Percentiles rank a stretch among this genome's conserved stretches.
phyloP scores from a whole-genome alignment of 257 asterid genomes.

The Lycium barbarum region DNA sequence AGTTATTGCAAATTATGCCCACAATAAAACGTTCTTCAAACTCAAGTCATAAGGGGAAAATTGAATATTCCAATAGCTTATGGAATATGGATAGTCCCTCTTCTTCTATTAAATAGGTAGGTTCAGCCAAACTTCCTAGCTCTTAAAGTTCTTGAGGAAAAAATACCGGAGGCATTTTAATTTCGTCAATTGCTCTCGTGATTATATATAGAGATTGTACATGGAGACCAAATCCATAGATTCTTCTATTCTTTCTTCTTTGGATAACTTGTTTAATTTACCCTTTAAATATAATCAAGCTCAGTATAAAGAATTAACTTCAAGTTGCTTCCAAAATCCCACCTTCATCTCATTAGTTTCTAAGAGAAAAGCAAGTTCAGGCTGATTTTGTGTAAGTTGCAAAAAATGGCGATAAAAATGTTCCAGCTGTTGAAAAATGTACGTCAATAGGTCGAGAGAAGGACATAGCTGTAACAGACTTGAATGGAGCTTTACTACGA shows the following conservation, averaged over 20 bases:
- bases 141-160: neutral
- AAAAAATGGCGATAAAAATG: neutral
- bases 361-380: too few species aligned
- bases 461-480: conserved; percentile 35
- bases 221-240: neutral
- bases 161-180: neutral
- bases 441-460: conserved; percentile 30
- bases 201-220: neutral
- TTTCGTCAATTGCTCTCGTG: neutral
- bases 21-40: neutral
- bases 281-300: neutral
- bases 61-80: neutral
- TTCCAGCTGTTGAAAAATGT: conserved; percentile 35
- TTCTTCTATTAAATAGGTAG: neutral
- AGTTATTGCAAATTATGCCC: neutral
- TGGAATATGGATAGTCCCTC: neutral
- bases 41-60: neutral
- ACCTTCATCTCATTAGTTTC: too few species aligned
- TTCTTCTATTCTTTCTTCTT: neutral
- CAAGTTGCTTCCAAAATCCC: too few species aligned
- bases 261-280: neutral
- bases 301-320: too few species aligned
- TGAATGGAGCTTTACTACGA: conserved; percentile 41
- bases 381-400: neutral
- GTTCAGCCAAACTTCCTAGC: neutral